Percentiles rank a stretch among this genome's conserved stretches.
Evolutionary conservation across 2,329 filamentous ascomycete species (phyloP).

Genomic region (Colletotrichum tanaceti): DNA sequence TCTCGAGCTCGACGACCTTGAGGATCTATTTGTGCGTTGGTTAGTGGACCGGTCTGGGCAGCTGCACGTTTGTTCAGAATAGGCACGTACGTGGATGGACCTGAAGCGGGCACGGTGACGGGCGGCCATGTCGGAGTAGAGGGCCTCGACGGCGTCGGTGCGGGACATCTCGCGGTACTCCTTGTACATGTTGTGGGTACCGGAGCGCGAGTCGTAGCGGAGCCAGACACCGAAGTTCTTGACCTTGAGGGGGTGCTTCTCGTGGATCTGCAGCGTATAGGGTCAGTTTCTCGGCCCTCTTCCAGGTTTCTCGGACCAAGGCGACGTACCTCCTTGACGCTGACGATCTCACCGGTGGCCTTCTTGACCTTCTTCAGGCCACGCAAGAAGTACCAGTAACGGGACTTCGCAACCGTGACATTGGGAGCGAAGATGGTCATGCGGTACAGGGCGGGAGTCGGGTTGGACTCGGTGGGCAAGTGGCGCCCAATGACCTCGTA

Average conservation of each 20-base stretch:
- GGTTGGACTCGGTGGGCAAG: conserved; percentile 96
- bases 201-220: conserved; percentile 99
- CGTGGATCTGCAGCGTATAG: conserved; percentile 73
- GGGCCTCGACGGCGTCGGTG: conserved; percentile 92
- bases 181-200: conserved; percentile 99
- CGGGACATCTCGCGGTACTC: conserved; percentile 99
- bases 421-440: conserved; percentile 99
- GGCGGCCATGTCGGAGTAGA: conserved; percentile 99
- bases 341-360: conserved; percentile 99
- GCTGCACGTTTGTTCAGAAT: too few relatives aligned
- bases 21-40: conserved; percentile 75
- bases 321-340: conserved; percentile 87
- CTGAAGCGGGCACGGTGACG: conserved; percentile 98
- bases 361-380: conserved; percentile 99
- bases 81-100: conserved; percentile 88
- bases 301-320: background rate
- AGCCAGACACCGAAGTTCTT: conserved; percentile 99
- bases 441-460: conserved; percentile 98
- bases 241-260: conserved; percentile 99
- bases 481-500: conserved; percentile 99
- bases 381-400: conserved; percentile 99
- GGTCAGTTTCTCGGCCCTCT: background rate
- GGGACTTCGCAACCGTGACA: conserved; percentile 97
- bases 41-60: background rate
- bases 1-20: conserved; percentile 97